Conservation (phyloP, 345 rosid species). For the Geranium rotundifolium region DNA sequence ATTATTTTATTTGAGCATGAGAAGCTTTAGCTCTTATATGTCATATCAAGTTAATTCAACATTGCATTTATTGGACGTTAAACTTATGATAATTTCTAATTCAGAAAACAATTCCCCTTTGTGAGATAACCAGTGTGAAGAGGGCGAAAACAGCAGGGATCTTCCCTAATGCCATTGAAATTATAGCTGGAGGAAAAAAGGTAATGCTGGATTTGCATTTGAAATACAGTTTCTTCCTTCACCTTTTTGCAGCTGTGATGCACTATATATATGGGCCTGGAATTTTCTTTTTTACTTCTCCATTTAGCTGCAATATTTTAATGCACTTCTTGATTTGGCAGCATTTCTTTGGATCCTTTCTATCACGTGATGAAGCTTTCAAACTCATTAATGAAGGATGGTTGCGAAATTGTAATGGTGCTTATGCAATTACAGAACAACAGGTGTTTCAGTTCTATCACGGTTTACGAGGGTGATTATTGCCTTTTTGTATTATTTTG, state of each 20-base stretch:
- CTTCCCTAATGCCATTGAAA: slow-evolving; percentile 90
- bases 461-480: too few species aligned
- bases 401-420: slow-evolving; percentile 28
- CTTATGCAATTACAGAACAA: slow-evolving; percentile 24
- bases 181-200: slow-evolving; percentile 75
- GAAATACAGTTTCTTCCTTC: slow-evolving; percentile 2
- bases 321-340: slow-evolving; percentile 23
- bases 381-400: slow-evolving; percentile 53
- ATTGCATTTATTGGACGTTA: not conserved
- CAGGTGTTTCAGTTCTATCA: slow-evolving; percentile 26
- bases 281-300: slow-evolving; percentile 7
- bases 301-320: slow-evolving; percentile 10
- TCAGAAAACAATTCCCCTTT: slow-evolving; percentile 70
- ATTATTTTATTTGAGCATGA: too few species aligned
- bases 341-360: slow-evolving; percentile 65
- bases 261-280: slow-evolving; percentile 2
- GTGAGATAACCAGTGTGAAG: slow-evolving; percentile 58
- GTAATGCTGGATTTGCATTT: slow-evolving; percentile 21
- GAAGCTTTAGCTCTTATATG: too few species aligned
- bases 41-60: too few species aligned
- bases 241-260: slow-evolving; percentile 9
- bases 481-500: too few species aligned
- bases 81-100: slow-evolving; percentile 1
- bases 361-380: slow-evolving; percentile 63
- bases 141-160: slow-evolving; percentile 96